These are phyloP conservation scores for Cercospora zeae-maydis DNA, from an alignment of 2,329 filamentous ascomycete species.

Conservation along the genomic window DNA sequence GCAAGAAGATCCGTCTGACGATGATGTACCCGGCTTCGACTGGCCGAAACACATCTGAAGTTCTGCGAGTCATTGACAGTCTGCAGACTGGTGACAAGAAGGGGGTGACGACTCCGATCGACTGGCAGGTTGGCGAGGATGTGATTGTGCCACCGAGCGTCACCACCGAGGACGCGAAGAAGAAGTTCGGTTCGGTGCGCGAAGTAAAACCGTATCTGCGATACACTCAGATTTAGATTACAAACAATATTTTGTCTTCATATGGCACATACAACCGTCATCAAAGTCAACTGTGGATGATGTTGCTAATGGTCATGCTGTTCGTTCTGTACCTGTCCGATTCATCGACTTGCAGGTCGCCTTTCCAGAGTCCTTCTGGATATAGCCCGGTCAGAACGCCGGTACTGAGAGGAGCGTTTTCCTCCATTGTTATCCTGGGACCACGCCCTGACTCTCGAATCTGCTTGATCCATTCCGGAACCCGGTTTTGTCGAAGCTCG, in stretches of 20 bases:
- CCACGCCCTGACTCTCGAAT: slow-evolving; percentile 16
- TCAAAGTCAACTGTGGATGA: background rate
- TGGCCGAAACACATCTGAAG: slow-evolving; percentile 60
- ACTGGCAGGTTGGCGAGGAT: slow-evolving; percentile 85
- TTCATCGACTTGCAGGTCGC: slow-evolving; percentile 4
- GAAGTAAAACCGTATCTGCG: slow-evolving; percentile 67
- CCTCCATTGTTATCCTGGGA: slow-evolving; percentile 18
- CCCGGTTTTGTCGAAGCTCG: slow-evolving; percentile 4
- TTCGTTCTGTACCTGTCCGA: slow-evolving; percentile 3
- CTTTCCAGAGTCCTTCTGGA: slow-evolving; percentile 5
- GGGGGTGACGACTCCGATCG: slow-evolving; percentile 66
- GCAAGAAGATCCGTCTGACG: slow-evolving; percentile 88
- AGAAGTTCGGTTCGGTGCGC: slow-evolving; percentile 73
- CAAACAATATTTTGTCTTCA: background rate
- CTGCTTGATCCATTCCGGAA: slow-evolving; percentile 17
- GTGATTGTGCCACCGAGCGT: slow-evolving; percentile 86
- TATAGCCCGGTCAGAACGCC: background rate
- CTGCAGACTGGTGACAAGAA: slow-evolving; percentile 74
- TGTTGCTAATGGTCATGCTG: slow-evolving; percentile 7
- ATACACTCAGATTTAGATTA: slow-evolving; percentile 54
- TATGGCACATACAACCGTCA: background rate
- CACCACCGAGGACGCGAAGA: slow-evolving; percentile 78
- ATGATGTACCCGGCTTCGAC: slow-evolving; percentile 90
- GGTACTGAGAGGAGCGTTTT: slow-evolving; percentile 12
- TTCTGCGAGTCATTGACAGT: slow-evolving; percentile 56